Conservation (phyloP, 1,139 yeast species). For the Kurtzmaniella quercitrusa region DNA sequence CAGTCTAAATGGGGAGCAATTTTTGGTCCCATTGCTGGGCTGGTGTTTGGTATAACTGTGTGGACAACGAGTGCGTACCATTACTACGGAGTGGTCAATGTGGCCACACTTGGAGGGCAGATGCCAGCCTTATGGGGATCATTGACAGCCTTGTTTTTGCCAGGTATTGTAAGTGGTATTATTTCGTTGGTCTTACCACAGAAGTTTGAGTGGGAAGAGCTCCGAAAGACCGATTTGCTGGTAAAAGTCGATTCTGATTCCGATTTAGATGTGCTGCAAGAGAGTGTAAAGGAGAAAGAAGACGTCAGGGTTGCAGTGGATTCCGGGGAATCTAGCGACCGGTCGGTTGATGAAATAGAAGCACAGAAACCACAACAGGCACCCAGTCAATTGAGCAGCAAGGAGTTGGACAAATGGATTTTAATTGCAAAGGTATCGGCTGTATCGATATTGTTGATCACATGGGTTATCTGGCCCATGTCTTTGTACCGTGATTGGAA, state of each 20-base stretch:
- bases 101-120: constrained; percentile 21
- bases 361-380: constrained; percentile 1
- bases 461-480: constrained; percentile 43
- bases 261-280: background rate
- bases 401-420: constrained; percentile 16
- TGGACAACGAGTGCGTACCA: constrained; percentile 24
- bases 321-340: constrained; percentile 4
- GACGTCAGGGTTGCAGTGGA: constrained; percentile 5
- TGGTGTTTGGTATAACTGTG: constrained; percentile 18
- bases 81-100: constrained; percentile 20
- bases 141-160: constrained; percentile 26
- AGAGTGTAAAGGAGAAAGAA: constrained; percentile 7
- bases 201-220: constrained; percentile 28
- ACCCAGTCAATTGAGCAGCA: constrained; percentile 9
- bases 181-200: constrained; percentile 23
- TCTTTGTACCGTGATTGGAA: constrained; percentile 42
- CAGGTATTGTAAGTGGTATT: constrained; percentile 22
- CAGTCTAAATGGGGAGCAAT: constrained; percentile 24
- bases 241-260: constrained; percentile 11
- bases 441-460: constrained; percentile 23
- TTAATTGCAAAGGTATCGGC: constrained; percentile 26
- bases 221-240: constrained; percentile 18
- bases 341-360: background rate
- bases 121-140: constrained; percentile 28
- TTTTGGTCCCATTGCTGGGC: constrained; percentile 21